Conservation (phyloP, 2,329 filamentous ascomycete species). For the Colletotrichum sublineola region DNA sequence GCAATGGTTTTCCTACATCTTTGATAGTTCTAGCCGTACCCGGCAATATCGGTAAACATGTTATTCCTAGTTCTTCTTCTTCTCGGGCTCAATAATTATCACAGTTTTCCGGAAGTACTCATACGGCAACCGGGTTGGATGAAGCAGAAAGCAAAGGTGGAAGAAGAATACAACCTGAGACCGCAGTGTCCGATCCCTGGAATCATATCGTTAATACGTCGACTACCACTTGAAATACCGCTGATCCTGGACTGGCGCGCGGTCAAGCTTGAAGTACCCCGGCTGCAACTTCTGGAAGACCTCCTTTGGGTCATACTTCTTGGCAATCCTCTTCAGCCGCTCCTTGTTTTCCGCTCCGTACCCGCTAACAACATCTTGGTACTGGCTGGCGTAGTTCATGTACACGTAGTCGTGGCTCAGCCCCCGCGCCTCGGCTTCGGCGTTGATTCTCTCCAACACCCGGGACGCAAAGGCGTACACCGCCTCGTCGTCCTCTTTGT, state of each 20-base stretch:
- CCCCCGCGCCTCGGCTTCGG: conserved; percentile 36
- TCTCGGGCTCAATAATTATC: too few species aligned
- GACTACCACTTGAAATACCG: conserved; percentile 30
- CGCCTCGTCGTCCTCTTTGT: conserved; percentile 42
- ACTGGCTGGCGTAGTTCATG: conserved; percentile 59
- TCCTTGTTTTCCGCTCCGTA: conserved; percentile 56
- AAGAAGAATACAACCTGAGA: too few species aligned
- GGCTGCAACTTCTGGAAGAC: conserved; percentile 52
- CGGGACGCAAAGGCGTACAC: conserved; percentile 43
- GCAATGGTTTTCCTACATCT: too few species aligned
- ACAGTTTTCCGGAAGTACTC: too few species aligned
- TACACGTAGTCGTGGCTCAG: conserved; percentile 49
- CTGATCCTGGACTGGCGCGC: conserved; percentile 35
- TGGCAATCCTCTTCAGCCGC: conserved; percentile 47
- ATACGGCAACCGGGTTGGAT: too few species aligned
- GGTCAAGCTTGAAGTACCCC: conserved; percentile 49
- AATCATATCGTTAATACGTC: too few species aligned
- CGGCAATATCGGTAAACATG: too few species aligned
- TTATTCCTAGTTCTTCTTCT: too few species aligned
- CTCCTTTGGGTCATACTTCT: conserved; percentile 52
- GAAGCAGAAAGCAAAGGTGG: too few species aligned
- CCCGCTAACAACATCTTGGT: conserved; percentile 54
- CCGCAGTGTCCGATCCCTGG: too few species aligned
- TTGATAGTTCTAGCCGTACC: too few species aligned
- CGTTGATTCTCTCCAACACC: conserved; percentile 43